phyloP scores from a whole-genome alignment of 169 alveolate genomes.

The Plasmodium falciparum region DNA sequence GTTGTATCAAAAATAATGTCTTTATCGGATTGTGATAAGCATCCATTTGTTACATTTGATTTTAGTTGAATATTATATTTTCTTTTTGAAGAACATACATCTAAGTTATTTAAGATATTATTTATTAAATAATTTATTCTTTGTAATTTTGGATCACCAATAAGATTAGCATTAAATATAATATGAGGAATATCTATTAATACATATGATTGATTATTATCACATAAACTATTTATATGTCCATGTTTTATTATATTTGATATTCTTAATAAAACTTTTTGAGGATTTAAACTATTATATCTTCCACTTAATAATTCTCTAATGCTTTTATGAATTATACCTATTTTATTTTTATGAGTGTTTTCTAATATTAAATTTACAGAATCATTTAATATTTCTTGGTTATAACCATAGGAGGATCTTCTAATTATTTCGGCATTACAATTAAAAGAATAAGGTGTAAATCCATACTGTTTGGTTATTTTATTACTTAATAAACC shows the following conservation, averaged over 20 bases:
- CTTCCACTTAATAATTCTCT: slow-evolving; percentile 51
- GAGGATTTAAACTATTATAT: slow-evolving; percentile 29
- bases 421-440: slow-evolving; percentile 5
- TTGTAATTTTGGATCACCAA: slow-evolving; percentile 29
- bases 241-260: slow-evolving; percentile 42
- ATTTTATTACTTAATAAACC: too few relatives aligned
- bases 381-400: slow-evolving; percentile 9
- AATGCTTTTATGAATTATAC: not conserved
- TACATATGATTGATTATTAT: slow-evolving; percentile 21
- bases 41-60: slow-evolving; percentile 20
- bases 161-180: slow-evolving; percentile 25
- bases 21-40: slow-evolving; percentile 40
- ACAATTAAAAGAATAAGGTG: not conserved
- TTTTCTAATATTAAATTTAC: slow-evolving; percentile 10
- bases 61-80: not conserved
- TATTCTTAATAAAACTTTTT: slow-evolving; percentile 29
- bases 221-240: slow-evolving; percentile 28
- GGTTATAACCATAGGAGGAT: not conserved
- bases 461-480: too few relatives aligned
- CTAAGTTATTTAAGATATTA: slow-evolving; percentile 31
- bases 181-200: slow-evolving; percentile 41
- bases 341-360: slow-evolving; percentile 5
- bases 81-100: not conserved
- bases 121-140: slow-evolving; percentile 26
- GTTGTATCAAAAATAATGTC: slow-evolving; percentile 36